Conservation (phyloP, 495 filamentous ascomycete species). For the Hypoxylon trugodes region DNA sequence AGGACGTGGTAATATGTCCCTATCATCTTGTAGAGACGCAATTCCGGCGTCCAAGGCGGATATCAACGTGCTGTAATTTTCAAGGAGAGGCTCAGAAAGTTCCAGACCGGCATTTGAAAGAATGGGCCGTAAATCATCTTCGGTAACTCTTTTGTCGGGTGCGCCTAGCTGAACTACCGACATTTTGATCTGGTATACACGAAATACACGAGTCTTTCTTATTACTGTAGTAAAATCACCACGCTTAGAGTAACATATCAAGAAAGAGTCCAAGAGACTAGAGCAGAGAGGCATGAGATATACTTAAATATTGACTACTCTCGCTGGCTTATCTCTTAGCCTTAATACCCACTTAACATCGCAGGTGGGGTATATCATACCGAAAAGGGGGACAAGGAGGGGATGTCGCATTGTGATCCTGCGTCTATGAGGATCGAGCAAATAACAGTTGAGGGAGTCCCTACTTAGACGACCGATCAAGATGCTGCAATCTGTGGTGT, state of each 20-base stretch:
- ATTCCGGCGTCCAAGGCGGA: slow-evolving; percentile 32
- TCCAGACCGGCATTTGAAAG: slow-evolving; percentile 35
- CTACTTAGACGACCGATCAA: too few relatives aligned
- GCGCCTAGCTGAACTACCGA: slow-evolving; percentile 9
- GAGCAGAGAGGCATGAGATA: too few relatives aligned
- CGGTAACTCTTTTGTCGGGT: background rate
- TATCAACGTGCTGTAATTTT: slow-evolving; percentile 31
- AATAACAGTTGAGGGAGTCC: background rate
- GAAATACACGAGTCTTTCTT: background rate
- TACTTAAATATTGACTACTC: too few relatives aligned
- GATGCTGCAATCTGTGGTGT: too few relatives aligned
- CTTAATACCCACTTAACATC: background rate
- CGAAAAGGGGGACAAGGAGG: background rate
- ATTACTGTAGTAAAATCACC: too few relatives aligned
- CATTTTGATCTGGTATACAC: slow-evolving; percentile 11
- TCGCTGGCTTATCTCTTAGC: too few relatives aligned
- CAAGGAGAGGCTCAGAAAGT: slow-evolving; percentile 21
- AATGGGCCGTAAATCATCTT: slow-evolving; percentile 29
- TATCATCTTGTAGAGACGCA: slow-evolving; percentile 33
- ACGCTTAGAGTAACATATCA: too few relatives aligned
- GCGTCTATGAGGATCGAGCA: background rate
- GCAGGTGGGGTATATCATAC: background rate
- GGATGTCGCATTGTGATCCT: slow-evolving; percentile 2
- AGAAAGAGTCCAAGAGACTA: too few relatives aligned
- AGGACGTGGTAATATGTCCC: slow-evolving; percentile 31